These are phyloP conservation scores for Condylostoma magnum DNA, from an alignment of 169 alveolate genomes.

Conservation along the genomic window DNA sequence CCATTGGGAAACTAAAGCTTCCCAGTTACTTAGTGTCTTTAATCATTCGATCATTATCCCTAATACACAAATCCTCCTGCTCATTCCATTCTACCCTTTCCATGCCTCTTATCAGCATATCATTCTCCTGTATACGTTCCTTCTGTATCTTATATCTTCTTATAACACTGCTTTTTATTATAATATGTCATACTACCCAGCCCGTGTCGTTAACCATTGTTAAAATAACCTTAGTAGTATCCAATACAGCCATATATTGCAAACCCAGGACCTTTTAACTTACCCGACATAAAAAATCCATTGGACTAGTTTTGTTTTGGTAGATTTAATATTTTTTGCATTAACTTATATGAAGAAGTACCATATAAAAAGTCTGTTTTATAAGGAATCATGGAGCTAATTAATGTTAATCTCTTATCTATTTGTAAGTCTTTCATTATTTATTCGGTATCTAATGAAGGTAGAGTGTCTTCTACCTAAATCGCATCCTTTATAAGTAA, in stretches of 20 bases:
- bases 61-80: constrained; percentile 6
- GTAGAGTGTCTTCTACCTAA: not conserved
- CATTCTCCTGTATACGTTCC: constrained; percentile 29
- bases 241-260: constrained; percentile 32
- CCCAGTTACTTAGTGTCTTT: constrained; percentile 18
- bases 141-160: constrained; percentile 17
- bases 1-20: constrained; percentile 40
- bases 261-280: constrained; percentile 11
- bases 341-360: not conserved
- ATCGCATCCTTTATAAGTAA: not conserved
- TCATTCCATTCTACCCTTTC: constrained; percentile 21
- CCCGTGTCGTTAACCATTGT: constrained; percentile 34
- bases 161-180: not conserved
- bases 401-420: not conserved
- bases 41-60: not conserved
- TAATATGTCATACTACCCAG: constrained; percentile 14
- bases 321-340: not conserved
- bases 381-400: not conserved
- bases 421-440: not conserved
- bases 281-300: not conserved
- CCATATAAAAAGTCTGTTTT: not conserved
- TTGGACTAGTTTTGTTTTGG: not conserved
- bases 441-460: not conserved
- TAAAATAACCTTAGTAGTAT: constrained; percentile 37
- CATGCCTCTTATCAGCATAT: constrained; percentile 29